Base-by-base conservation (phyloP, 1,284 basidiomycete genomes). In the Marasmius fiardii region DNA sequence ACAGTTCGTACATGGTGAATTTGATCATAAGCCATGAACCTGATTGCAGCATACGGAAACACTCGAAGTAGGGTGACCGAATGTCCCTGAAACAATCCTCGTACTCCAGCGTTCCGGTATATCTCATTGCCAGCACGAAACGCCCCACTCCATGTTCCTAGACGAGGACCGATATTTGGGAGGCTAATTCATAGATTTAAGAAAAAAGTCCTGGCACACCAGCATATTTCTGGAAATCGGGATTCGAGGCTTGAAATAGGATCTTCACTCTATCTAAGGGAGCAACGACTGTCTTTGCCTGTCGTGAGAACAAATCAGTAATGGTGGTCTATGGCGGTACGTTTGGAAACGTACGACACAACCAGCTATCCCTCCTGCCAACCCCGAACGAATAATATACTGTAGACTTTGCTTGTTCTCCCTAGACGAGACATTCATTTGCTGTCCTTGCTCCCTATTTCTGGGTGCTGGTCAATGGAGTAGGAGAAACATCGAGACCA, bases 211-310 rank as follows among this genome's bases (percentile, higher is more conserved):
- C 55, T 52, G 16, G 63, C 78, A 52, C 62, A 90, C 95, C 95
- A 60, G 94, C 85, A 75, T 96, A 99, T 72, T 95, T 92, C 67
- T 85, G 82, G 67, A 93, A 99, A 60, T 98, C 95, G 1, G 93
- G 92, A 70, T 97, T 97, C 8, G 93, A 93, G 0, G 97, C 94
- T 71, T 99, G 97, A 69, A 99, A 98, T 53, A 99, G 83, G 64
- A 99, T 99, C 78, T 99, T 99, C 66, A 99, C 95, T 64, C 97
- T 82, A 70, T 99, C 97, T 26, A 99, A 81, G 1, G 97, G 97
- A 21, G 97, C 97, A 54, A 99, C 95, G 20, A 91, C 90, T 7
- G 97, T 96, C 74, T 99, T 99, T 50, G 95, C 95, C 92, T 95
- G 60, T 8, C 55, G 23, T 51, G 54, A 54, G 57, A 52, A 18